Conservation (phyloP, 106 monocot species). For the Dendrobium nobile region DNA sequence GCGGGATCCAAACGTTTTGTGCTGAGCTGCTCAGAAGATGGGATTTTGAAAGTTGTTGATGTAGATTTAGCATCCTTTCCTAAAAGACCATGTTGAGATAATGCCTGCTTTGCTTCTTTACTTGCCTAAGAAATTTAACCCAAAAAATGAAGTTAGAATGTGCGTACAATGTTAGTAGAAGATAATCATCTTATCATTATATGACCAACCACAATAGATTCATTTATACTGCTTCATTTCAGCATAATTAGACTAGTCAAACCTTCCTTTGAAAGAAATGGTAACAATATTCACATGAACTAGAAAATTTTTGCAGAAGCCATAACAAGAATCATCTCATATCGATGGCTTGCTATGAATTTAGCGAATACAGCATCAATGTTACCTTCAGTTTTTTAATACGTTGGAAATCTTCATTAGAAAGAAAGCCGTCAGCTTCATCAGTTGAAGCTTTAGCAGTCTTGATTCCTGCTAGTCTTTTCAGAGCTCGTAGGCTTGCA, state of each 20-base stretch:
- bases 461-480: slow-evolving; percentile 54
- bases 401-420: slow-evolving; percentile 87
- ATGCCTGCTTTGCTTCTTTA: slow-evolving; percentile 53
- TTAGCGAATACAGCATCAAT: neutral
- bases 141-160: neutral
- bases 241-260: neutral
- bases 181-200: neutral
- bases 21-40: slow-evolving; percentile 73
- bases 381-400: slow-evolving; percentile 85
- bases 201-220: neutral
- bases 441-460: slow-evolving; percentile 16
- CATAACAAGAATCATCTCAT: neutral
- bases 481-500: slow-evolving; percentile 69
- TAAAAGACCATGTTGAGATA: slow-evolving; percentile 59
- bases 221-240: neutral
- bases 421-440: slow-evolving; percentile 55
- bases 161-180: neutral
- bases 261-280: no score
- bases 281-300: neutral
- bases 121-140: slow-evolving; percentile 47
- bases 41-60: slow-evolving; percentile 33
- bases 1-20: slow-evolving; percentile 79
- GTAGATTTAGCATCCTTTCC: slow-evolving; percentile 41
- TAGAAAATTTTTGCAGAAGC: neutral
- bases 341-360: neutral